These are phyloP conservation scores for Annulohypoxylon moriforme DNA, from an alignment of 495 filamentous ascomycete genomes.

Conservation along the genomic window DNA sequence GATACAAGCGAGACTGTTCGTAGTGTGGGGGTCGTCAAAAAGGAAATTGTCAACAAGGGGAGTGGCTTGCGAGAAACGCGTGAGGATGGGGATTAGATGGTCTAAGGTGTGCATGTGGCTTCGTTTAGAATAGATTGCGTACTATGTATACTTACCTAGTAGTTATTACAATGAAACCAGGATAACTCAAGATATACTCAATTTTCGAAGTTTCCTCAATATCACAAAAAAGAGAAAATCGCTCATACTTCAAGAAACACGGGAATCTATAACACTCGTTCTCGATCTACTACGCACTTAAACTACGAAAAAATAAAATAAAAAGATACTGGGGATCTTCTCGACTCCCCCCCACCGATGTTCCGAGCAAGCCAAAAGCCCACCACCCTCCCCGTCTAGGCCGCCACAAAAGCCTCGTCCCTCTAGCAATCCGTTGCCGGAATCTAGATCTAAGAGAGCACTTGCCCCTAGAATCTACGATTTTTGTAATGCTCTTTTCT, in stretches of 20 bases:
- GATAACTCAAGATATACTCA: neutral
- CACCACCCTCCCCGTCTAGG: neutral
- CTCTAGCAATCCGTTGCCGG: conserved; percentile 22
- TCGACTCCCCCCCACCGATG: neutral
- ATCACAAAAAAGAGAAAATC: neutral
- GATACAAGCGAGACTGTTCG: conserved; percentile 3
- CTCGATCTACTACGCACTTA: conserved; percentile 4
- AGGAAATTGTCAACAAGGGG: neutral
- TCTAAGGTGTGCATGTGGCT: neutral
- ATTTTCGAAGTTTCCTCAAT: neutral
- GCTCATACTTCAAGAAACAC: neutral
- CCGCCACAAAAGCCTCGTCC: neutral
- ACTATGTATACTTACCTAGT: neutral
- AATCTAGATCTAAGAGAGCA: conserved; percentile 32
- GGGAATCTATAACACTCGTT: neutral
- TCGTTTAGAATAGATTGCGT: neutral
- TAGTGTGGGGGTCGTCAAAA: neutral
- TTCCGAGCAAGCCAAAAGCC: neutral
- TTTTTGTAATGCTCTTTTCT: neutral
- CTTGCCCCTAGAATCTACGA: conserved; percentile 19
- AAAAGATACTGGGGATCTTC: neutral
- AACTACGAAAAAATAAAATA: neutral
- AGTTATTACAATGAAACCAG: neutral
- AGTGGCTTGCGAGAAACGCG: neutral
- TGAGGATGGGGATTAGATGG: neutral